phyloP scores from a whole-genome alignment of 2,329 filamentous ascomycete genomes.

The Claviceps arundinis region DNA sequence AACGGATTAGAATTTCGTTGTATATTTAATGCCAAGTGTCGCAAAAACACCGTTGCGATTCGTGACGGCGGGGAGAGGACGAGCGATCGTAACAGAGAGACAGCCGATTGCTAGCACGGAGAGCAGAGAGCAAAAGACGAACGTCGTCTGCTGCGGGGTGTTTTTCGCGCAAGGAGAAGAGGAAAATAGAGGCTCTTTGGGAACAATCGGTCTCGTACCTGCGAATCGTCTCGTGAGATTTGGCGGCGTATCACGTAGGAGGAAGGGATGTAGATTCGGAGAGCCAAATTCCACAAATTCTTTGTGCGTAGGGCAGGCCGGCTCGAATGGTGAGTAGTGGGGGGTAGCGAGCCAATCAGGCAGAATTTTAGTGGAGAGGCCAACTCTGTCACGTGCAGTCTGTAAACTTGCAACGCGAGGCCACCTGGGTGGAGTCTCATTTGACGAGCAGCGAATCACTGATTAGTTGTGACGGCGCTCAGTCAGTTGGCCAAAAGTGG shows the following conservation, averaged over 20 bases:
- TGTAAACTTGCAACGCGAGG: slow-evolving; percentile 3
- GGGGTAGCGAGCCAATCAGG: slow-evolving; percentile 24
- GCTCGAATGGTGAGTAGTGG: slow-evolving; percentile 20
- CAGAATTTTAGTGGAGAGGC: slow-evolving; percentile 3
- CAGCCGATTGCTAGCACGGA: neutral
- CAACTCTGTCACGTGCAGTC: slow-evolving; percentile 14
- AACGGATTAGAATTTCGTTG: slow-evolving; percentile 14
- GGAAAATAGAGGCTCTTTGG: slow-evolving; percentile 6
- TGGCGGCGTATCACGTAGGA: slow-evolving; percentile 20
- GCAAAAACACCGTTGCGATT: slow-evolving; percentile 1
- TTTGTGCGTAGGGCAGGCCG: slow-evolving; percentile 30
- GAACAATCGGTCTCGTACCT: slow-evolving; percentile 24
- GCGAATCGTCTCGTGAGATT: slow-evolving; percentile 27
- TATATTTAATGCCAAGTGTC: neutral
- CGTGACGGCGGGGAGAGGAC: slow-evolving; percentile 1
- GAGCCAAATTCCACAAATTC: slow-evolving; percentile 27
- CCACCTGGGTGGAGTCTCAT: neutral
- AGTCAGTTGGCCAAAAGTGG: neutral
- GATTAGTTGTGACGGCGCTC: neutral
- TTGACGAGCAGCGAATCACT: slow-evolving; percentile 2
- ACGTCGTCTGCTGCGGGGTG: neutral
- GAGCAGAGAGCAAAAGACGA: neutral
- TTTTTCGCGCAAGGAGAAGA: neutral
- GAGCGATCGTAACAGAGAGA: neutral
- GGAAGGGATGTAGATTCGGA: slow-evolving; percentile 22